phyloP scores from a whole-genome alignment of 331 rosid genomes.

The Pyracantha coccinea region DNA sequence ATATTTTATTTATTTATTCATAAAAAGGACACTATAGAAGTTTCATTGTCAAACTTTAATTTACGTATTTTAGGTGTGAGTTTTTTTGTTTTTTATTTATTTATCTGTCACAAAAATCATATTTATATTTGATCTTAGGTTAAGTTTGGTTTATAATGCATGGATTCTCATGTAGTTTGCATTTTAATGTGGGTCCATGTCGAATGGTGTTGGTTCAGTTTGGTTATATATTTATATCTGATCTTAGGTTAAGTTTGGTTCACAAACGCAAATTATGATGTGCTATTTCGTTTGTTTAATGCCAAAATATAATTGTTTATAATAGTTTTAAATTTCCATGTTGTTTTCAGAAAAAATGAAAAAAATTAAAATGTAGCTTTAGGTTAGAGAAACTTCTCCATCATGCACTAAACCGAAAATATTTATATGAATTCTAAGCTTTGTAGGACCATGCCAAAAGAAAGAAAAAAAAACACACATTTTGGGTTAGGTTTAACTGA shows the following conservation, averaged over 20 bases:
- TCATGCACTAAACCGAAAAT: neutral
- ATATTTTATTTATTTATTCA: too few relatives aligned
- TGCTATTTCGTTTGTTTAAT: neutral
- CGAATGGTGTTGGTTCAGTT: neutral
- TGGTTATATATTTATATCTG: neutral
- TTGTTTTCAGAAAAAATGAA: neutral
- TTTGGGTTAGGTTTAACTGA: neutral
- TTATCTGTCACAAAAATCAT: too few relatives aligned
- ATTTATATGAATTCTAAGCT: neutral
- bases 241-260: neutral
- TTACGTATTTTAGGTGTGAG: too few relatives aligned
- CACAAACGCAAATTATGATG: neutral
- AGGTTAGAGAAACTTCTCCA: neutral
- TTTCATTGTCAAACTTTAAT: too few relatives aligned
- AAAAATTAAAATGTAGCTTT: too few relatives aligned
- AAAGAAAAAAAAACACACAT: neutral
- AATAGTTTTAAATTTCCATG: neutral
- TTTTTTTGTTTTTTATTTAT: too few relatives aligned
- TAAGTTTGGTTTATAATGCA: neutral
- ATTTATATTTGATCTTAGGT: neutral
- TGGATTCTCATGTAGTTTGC: neutral
- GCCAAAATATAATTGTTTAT: neutral
- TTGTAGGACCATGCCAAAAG: neutral
- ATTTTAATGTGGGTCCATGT: neutral
- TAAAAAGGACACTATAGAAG: too few relatives aligned